Base-by-base conservation (phyloP, 345 rosid species). In the Citrus cavaleriei region DNA sequence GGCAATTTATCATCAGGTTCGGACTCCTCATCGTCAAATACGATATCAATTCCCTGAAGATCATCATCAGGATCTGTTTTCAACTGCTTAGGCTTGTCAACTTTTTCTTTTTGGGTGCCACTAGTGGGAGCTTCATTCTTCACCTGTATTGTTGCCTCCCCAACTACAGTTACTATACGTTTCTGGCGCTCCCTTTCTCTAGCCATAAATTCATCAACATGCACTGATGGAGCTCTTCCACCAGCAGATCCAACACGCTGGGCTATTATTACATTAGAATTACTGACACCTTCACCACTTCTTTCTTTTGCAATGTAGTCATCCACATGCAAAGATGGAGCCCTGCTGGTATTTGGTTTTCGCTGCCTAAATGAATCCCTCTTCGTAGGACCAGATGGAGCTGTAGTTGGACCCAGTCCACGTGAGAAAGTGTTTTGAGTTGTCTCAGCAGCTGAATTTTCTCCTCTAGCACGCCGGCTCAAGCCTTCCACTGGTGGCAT, bases 201-300 rank as follows among this genome's bases (percentile, higher is more conserved):
- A 72, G 99, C 99, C 95, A 93, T 93, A 84, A 93, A 96, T 87
- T 96, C 98, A 84, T 96, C 99, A 75, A 96, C 99, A 80, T 93
- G 99, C 86, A 96, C 91, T 59, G 99, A 96, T n/a, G 99, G 99
- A 84, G 99, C 95, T 83, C 99, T 90, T 65, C 99, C 99, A 77
- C 98, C 92, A 76, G 93, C 85, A 77, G 97, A 93, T 76, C 97
- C 99, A 69, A 74, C 87, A 65, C 99, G 86, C 74, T 88, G 92
- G 74, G 92, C 88, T 27, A 98, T 90, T 74, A 94, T 94, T 55
- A 90, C 93, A 87, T 90, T 92, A 83, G 98, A 91, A 86, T 89
- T 90, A 79, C 83, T 79, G 65, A 77, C 92, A 77, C 89, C 89
- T 77, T 94, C 99, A 69, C 84, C 89, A 81, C 87, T 93, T 86